Evolutionary conservation across 441 rosid species (phyloP).

Genomic region (Jatropha podagrica): DNA sequence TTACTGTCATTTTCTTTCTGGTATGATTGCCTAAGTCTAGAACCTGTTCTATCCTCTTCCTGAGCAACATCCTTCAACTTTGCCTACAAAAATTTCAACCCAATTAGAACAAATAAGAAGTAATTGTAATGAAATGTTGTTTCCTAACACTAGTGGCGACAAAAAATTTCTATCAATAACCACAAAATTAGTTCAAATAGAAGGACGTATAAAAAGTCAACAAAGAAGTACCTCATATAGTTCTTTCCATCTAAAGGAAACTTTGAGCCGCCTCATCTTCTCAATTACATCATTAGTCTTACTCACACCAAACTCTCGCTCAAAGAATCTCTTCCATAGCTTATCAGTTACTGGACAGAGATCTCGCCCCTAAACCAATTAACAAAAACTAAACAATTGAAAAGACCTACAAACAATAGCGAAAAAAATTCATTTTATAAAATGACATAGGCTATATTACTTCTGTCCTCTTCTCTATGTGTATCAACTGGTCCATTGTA

Average conservation of each 20-base stretch:
- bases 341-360: constrained; percentile 78
- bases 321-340: constrained; percentile 72
- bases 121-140: background rate
- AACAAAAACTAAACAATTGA: background rate
- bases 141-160: background rate
- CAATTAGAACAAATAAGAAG: background rate
- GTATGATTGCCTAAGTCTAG: constrained; percentile 57
- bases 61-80: constrained; percentile 46
- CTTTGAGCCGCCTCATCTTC: constrained; percentile 56
- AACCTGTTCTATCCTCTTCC: constrained; percentile 44
- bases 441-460: constrained; percentile 35
- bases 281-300: constrained; percentile 40
- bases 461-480: constrained; percentile 56
- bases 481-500: constrained; percentile 67
- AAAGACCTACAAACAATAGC: background rate
- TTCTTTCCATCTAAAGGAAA: constrained; percentile 59
- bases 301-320: constrained; percentile 49
- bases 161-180: background rate
- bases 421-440: too few species aligned
- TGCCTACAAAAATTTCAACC: constrained; percentile 40
- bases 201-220: background rate
- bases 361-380: constrained; percentile 60
- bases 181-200: background rate
- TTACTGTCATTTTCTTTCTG: constrained; percentile 72
- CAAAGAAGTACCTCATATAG: constrained; percentile 55